Conservation (phyloP, 1,284 basidiomycete genomes). For the Cutaneotrichosporon cutaneum region DNA sequence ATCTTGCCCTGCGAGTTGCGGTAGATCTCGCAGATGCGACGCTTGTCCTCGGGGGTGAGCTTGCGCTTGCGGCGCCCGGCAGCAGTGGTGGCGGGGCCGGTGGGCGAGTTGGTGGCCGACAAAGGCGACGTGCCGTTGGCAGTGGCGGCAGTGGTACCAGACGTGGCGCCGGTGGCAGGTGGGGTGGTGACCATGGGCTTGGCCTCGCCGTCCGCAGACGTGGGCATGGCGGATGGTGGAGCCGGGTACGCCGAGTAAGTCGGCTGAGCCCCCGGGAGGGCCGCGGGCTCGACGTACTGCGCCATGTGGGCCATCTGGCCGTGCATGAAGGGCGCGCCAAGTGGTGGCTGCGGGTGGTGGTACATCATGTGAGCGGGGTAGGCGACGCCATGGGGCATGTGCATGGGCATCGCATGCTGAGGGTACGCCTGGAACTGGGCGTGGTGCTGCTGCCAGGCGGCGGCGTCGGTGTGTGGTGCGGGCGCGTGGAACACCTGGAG, state of each 20-base stretch:
- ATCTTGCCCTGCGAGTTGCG: constrained; percentile 29
- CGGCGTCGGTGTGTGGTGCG: background rate
- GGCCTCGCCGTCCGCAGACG: constrained; percentile 1
- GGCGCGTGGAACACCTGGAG: constrained; percentile 16
- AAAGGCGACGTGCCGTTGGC: constrained; percentile 6
- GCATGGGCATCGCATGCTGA: background rate
- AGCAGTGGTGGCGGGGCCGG: constrained; percentile 2
- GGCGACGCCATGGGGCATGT: constrained; percentile 2
- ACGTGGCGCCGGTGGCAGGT: background rate
- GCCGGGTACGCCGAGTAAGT: constrained; percentile 3
- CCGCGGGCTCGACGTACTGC: constrained; percentile 17
- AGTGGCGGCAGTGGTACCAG: background rate
- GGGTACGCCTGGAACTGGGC: background rate
- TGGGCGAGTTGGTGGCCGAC: constrained; percentile 13
- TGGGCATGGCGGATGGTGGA: constrained; percentile 1
- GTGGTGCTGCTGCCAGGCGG: constrained; percentile 8
- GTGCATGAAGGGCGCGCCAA: constrained; percentile 9
- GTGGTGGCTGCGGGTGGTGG: constrained; percentile 9
- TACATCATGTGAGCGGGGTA: constrained; percentile 11
- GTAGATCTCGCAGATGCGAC: constrained; percentile 29
- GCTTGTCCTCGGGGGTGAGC: constrained; percentile 31
- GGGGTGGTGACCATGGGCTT: constrained; percentile 1
- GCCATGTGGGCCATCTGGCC: constrained; percentile 6
- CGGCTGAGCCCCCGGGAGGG: constrained; percentile 10
- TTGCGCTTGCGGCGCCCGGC: constrained; percentile 29